Evolutionary conservation across 1,284 basidiomycete genomes (phyloP), one percentile per base, ranked within the genome.

Genomic region (Vanrija pseudolonga): DNA sequence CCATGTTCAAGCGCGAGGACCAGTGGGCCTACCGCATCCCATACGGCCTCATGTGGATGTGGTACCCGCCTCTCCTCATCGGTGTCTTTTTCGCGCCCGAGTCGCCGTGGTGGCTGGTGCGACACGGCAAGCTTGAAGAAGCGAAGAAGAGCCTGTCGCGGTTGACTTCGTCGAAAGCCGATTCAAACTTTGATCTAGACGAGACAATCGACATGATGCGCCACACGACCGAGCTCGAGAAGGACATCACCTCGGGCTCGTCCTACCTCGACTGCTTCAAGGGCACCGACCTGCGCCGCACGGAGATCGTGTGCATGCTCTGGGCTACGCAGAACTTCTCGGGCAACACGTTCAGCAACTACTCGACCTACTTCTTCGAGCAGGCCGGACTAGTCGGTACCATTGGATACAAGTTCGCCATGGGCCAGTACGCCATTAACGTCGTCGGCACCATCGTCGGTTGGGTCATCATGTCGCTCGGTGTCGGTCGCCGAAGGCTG

Each of bases 241-340:
- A 50, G 36, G 37, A 37, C 12, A 39, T 62, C 23, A 59, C 61
- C 15, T 60, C 56, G 17, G 76, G 74, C 6, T 60, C 65, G 1
- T 57, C 55, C 19, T 78, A 73, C 64, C 53, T 58, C 19, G 75
- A 78, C 53, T 78, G 74, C 62, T 76, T 79, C 74, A 66, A 62
- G 47, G 72, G 77, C 18, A 62, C 64, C 61, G 70, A 79, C 61
- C 62, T 67, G 8, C 69, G 78, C 20, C 64, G 78, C 46, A 78
- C 78, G 24, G 76, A 78, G 59, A 74, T 79, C 37, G 67, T 71
- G 18, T 66, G 64, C 50, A 53, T 53, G 50, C 66, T 24, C 61
- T 65, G 63, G 60, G 61, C 19, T 68, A 55, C 28, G 5, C 20
- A 40, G 24, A 32, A 41, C 47, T 47, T 40, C n/a, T 41, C 42